Evolutionary conservation across 495 filamentous ascomycete genomes (phyloP).

Genomic region (Sabuloglossum arenarium): DNA sequence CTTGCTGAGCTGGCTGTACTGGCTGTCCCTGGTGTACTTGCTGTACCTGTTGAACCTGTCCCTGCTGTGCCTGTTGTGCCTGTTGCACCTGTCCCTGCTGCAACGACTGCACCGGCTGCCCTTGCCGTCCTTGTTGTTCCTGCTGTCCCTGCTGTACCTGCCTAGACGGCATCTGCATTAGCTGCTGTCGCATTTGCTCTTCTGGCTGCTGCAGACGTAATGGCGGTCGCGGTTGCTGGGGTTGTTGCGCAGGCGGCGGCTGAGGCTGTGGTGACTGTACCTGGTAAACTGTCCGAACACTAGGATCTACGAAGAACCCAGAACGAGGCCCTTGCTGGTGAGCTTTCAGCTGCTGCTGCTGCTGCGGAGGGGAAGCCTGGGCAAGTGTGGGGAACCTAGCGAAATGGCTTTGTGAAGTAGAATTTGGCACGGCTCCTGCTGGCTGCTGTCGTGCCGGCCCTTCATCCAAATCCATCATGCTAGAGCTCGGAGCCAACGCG

Average conservation of each 20-base stretch:
- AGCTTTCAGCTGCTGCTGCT: background rate
- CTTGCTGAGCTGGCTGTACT: constrained; percentile 9
- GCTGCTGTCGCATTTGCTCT: background rate
- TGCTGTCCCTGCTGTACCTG: background rate
- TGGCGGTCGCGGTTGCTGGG: constrained; percentile 2
- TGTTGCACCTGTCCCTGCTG: background rate
- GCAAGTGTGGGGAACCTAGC: constrained; percentile 14
- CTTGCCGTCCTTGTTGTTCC: background rate
- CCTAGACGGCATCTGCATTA: background rate
- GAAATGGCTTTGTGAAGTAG: constrained; percentile 8
- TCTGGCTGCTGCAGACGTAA: background rate
- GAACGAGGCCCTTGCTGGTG: background rate
- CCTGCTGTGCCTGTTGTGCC: background rate
- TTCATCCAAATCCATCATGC: constrained; percentile 32
- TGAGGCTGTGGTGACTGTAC: background rate
- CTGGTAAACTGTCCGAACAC: background rate
- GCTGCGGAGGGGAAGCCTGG: constrained; percentile 9
- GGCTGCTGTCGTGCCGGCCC: constrained; percentile 19
- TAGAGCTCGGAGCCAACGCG: constrained; percentile 39
- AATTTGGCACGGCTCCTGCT: constrained; percentile 19
- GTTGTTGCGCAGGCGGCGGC: background rate
- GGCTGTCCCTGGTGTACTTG: constrained; percentile 13
- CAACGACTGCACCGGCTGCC: background rate
- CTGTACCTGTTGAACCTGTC: background rate
- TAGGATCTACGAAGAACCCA: background rate